A percentile compares a stretch with the other conserved stretches of the same genome.
Conservation (phyloP, 371 early-diverging fungal genomes). For the Nematocida ausubeli region DNA sequence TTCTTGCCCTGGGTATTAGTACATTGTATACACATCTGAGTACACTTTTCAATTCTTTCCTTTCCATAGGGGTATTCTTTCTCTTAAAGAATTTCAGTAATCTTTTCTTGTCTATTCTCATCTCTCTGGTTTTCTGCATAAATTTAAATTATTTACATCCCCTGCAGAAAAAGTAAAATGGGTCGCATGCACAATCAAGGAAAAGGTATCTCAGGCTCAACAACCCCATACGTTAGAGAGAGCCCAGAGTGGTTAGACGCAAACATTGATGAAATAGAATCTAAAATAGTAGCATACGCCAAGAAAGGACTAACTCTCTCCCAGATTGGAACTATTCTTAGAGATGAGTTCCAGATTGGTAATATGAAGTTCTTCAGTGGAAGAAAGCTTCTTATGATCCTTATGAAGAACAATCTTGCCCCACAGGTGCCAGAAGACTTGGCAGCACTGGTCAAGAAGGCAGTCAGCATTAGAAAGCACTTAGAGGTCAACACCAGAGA, state of each 20-base stretch:
- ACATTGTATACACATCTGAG: background rate
- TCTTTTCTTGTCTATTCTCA: background rate
- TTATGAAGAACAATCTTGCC: constrained; percentile 81
- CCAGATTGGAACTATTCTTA: constrained; percentile 93
- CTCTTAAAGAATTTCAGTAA: constrained; percentile 29
- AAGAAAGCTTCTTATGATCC: constrained; percentile 85
- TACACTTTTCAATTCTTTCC: constrained; percentile 2
- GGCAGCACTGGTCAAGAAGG: constrained; percentile 97
- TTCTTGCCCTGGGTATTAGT: background rate
- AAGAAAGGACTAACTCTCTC: constrained; percentile 97
- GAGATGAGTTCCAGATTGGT: constrained; percentile 94
- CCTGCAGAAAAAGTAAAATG: constrained; percentile 60
- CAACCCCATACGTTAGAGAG: constrained; percentile 94
- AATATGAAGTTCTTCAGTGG: constrained; percentile 88
- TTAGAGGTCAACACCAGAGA: constrained; percentile 97
- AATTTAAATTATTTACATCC: constrained; percentile 54
- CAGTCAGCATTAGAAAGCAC: constrained; percentile 95
- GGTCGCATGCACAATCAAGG: constrained; percentile 69
- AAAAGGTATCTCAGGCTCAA: constrained; percentile 94
- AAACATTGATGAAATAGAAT: constrained; percentile 86
- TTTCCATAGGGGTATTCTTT: constrained; percentile 11
- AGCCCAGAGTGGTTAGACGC: constrained; percentile 93
- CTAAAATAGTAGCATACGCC: constrained; percentile 92
- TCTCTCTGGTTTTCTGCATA: background rate
- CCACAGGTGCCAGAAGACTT: constrained; percentile 98